Evolutionary conservation across 2,329 filamentous ascomycete genomes (phyloP), one percentile per base, ranked within the genome.

Genomic region (Xylariaceae sp.): DNA sequence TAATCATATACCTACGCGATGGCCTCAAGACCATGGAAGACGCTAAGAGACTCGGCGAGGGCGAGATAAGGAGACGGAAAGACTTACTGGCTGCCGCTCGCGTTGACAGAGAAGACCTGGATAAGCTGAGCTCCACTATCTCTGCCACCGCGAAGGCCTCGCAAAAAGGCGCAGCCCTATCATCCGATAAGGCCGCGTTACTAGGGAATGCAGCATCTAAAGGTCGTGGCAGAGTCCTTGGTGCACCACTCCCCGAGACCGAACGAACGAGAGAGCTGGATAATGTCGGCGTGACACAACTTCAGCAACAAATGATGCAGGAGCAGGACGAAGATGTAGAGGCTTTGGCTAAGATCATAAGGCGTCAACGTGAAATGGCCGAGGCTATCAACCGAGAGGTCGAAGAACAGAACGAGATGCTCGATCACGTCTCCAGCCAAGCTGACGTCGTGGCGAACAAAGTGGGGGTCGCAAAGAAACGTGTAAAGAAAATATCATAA

Each of bases 281-380:
- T 60, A 93, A 93, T 56, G 66, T 75, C 4, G 87, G 86, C 0
- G 82, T 93, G 16, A 57, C 91, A 50, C 79, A 86, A 63, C 66
- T 93, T 49, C 88, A 93, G 65, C 74, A 80, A 56, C 76, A 86
- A 59, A 79, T 88, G 64, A 88, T 92, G 74, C 61, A 74, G 42
- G 81, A 86, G 53, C 88, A 94, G 60, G 88, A 93, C 54, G 64
- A 83, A 56, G 83, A 87, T 55, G 77, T 93, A 3, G 76, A 85
- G 16, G 74, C 80, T 55, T 68, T 93, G 44, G 75, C 79, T 2
- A 80, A 79, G 53, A 83, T 88, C 38, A 83, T 92, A 37, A 71
- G 82, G 38, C 71, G 85, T 47, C 85, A 92, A 70, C 83, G 79
- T 60, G 83, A 90, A 66, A 87, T 92, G 78, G 87, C 87, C 1